Evolutionary conservation across 352 stramenopile genomes (phyloP).

Genomic region (Phytophthora vignae): DNA sequence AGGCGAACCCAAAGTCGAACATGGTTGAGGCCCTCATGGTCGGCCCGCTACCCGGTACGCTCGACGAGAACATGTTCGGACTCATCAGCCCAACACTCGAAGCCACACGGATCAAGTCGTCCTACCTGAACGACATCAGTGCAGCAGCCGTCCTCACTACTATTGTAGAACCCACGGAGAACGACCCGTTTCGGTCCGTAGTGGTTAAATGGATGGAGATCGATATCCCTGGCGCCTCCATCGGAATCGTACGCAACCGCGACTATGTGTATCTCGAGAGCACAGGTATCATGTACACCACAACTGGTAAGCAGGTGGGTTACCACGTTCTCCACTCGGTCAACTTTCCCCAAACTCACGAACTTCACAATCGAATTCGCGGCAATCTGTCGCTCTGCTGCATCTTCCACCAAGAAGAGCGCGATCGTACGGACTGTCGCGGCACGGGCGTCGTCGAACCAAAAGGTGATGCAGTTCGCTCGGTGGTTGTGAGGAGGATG

Average conservation of each 20-base stretch:
- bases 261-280: constrained; percentile 31
- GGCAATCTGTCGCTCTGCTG: constrained; percentile 49
- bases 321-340: constrained; percentile 33
- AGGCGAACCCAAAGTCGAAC: background rate
- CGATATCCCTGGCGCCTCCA: constrained; percentile 7
- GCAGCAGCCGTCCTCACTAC: constrained; percentile 50
- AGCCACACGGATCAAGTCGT: background rate
- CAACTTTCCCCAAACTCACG: constrained; percentile 22
- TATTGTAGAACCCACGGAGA: constrained; percentile 39
- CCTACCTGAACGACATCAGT: constrained; percentile 19
- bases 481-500: constrained; percentile 20
- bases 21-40: background rate
- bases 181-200: constrained; percentile 47
- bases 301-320: constrained; percentile 19
- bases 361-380: constrained; percentile 28
- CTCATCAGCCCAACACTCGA: background rate
- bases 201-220: constrained; percentile 42
- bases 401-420: constrained; percentile 33
- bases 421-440: constrained; percentile 16
- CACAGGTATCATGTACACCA: constrained; percentile 6
- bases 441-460: constrained; percentile 26
- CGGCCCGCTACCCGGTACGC: background rate
- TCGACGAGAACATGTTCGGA: background rate
- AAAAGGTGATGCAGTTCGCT: constrained; percentile 21
- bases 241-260: constrained; percentile 26